Conservation (phyloP, 1,284 basidiomycete genomes). For the Ceratorhiza oryzae-sativae region DNA sequence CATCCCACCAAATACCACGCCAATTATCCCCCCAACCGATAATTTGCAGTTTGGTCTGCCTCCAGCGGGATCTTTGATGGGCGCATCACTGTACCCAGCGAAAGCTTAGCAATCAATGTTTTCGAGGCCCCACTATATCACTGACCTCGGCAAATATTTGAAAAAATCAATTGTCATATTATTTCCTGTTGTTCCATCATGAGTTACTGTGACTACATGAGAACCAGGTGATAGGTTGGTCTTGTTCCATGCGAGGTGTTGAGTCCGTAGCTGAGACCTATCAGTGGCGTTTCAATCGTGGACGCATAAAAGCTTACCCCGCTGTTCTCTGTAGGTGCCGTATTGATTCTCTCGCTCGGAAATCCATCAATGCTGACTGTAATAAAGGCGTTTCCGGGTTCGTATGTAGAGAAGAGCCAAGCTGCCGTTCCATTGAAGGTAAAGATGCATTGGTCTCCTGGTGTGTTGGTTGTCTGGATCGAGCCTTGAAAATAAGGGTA, state of each 20-base stretch:
- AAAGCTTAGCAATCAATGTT: not conserved
- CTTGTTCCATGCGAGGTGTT: slow-evolving; percentile 11
- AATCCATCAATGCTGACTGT: slow-evolving; percentile 2
- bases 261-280: not conserved
- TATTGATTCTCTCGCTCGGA: not conserved
- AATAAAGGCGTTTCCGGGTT: not conserved
- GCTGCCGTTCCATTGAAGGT: slow-evolving; percentile 2
- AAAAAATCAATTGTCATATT: slow-evolving; percentile 19
- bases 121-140: not conserved
- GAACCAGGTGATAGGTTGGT: not conserved
- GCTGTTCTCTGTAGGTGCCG: not conserved
- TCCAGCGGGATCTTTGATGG: too few species aligned
- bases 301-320: not conserved
- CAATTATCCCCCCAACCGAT: too few species aligned
- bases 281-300: not conserved
- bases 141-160: slow-evolving; percentile 19
- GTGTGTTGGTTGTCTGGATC: not conserved
- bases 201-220: slow-evolving; percentile 7
- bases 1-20: too few species aligned
- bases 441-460: not conserved
- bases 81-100: not conserved
- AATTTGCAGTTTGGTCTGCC: too few species aligned
- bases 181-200: not conserved
- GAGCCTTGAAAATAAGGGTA: not conserved
- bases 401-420: not conserved